These are phyloP conservation scores for Stenocarpella maydis DNA, from an alignment of 2,329 filamentous ascomycete species.

Conservation along the genomic window DNA sequence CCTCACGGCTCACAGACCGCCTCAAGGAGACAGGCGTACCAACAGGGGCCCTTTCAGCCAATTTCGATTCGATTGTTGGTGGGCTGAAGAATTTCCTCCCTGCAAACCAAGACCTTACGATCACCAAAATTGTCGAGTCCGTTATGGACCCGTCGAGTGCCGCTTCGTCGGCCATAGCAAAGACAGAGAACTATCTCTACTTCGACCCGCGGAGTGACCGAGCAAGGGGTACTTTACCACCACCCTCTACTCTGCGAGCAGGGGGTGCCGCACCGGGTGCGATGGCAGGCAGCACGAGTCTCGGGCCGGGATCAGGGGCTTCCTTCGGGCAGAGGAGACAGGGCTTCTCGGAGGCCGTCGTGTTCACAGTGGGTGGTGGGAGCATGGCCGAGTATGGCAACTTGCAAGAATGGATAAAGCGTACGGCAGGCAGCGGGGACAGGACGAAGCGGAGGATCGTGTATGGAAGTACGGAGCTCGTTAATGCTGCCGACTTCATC, in stretches of 20 bases:
- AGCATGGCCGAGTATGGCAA: constrained; percentile 99
- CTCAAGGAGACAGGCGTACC: constrained; percentile 90
- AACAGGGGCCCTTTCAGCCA: constrained; percentile 70
- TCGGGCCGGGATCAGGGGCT: constrained; percentile 72
- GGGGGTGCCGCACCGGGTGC: constrained; percentile 42
- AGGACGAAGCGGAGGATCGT: constrained; percentile 81
- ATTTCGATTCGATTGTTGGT: constrained; percentile 93
- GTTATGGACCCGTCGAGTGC: constrained; percentile 96
- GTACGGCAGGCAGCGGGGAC: constrained; percentile 68
- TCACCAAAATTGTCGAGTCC: constrained; percentile 97
- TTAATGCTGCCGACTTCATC: constrained; percentile 74
- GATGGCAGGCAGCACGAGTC: constrained; percentile 54
- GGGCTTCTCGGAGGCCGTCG: constrained; percentile 87
- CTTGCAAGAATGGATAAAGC: constrained; percentile 91
- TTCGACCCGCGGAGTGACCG: constrained; percentile 96
- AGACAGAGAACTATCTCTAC: constrained; percentile 96
- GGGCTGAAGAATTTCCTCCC: constrained; percentile 99
- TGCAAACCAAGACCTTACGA: constrained; percentile 90
- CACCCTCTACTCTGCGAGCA: constrained; percentile 69
- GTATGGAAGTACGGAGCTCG: constrained; percentile 90
- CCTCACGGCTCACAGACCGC: constrained; percentile 89
- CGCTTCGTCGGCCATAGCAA: constrained; percentile 89
- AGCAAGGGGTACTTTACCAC: constrained; percentile 89
- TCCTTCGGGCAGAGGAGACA: constrained; percentile 92
- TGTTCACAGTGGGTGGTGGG: constrained; percentile 95